Evolutionary conservation across 176 grass and related monocot genomes (phyloP).

Genomic region (Cenchrus americanus): DNA sequence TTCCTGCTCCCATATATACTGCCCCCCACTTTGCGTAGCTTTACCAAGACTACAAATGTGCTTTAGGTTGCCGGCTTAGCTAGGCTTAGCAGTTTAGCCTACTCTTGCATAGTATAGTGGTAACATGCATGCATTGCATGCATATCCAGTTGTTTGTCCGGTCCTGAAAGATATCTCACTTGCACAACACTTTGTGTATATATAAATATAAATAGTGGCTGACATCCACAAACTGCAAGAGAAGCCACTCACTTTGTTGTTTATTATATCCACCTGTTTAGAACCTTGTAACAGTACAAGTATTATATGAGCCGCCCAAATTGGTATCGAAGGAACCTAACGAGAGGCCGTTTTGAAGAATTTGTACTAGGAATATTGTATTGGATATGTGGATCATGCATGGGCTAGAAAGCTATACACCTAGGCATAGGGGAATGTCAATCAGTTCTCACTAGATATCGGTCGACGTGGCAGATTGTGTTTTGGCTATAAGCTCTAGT

Average conservation of each 20-base stretch:
- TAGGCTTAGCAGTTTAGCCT: neutral
- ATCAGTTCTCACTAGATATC: constrained; percentile 6
- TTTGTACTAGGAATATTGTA: constrained; percentile 56
- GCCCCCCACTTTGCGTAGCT: constrained; percentile 55
- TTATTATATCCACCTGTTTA: constrained; percentile 23
- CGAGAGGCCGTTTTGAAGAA: constrained; percentile 24
- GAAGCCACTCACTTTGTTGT: constrained; percentile 24
- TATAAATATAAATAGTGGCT: neutral
- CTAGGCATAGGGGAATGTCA: constrained; percentile 14
- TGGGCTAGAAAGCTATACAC: neutral
- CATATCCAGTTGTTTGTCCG: constrained; percentile 48
- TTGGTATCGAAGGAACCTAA: neutral
- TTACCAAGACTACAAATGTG: constrained; percentile 41
- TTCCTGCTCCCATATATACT: constrained; percentile 29
- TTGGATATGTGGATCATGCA: constrained; percentile 20
- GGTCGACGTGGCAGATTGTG: neutral
- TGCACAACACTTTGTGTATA: constrained; percentile 31
- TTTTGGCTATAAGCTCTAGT: neutral
- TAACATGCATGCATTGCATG: constrained; percentile 27
- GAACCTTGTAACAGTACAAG: constrained; percentile 34
- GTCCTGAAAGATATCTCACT: constrained; percentile 41
- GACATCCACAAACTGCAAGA: constrained; percentile 41
- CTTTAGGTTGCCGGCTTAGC: constrained; percentile 25
- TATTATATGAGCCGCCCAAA: constrained; percentile 45
- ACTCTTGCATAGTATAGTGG: constrained; percentile 28